These are phyloP conservation scores for Ambrosia hybrid DNA, from an alignment of 140 eudicot genomes.

Conservation along the genomic window DNA sequence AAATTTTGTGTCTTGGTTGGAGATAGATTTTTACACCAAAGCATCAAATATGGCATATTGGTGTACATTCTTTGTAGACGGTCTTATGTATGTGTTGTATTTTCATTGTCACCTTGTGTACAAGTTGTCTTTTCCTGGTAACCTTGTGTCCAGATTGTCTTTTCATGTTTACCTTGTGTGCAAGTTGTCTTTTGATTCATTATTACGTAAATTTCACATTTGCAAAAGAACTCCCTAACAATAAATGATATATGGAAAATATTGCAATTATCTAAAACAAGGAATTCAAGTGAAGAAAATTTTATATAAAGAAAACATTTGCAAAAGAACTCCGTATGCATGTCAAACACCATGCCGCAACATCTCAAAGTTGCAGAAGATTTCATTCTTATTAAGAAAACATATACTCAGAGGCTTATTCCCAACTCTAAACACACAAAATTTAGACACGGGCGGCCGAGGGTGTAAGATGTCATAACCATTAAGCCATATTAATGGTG, in stretches of 20 bases:
- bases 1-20: constrained; percentile 5
- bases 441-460: background rate
- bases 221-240: background rate
- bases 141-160: background rate
- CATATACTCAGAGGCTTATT: constrained; percentile 6
- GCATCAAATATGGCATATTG: background rate
- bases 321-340: too few species aligned
- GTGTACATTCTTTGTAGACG: background rate
- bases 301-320: too few species aligned
- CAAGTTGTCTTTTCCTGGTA: background rate
- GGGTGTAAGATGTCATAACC: constrained; percentile 3
- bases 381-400: background rate
- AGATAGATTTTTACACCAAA: background rate
- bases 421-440: background rate
- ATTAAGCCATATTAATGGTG: too few species aligned
- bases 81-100: background rate
- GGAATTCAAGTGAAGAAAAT: background rate
- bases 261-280: background rate
- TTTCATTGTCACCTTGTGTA: constrained; percentile 3
- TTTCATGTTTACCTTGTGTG: background rate
- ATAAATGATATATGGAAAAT: background rate
- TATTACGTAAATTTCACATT: background rate
- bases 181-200: constrained; percentile 8
- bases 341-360: too few species aligned
- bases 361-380: background rate